Base-by-base conservation (phyloP, 2,329 filamentous ascomycete species). In the Claviceps monticola region DNA sequence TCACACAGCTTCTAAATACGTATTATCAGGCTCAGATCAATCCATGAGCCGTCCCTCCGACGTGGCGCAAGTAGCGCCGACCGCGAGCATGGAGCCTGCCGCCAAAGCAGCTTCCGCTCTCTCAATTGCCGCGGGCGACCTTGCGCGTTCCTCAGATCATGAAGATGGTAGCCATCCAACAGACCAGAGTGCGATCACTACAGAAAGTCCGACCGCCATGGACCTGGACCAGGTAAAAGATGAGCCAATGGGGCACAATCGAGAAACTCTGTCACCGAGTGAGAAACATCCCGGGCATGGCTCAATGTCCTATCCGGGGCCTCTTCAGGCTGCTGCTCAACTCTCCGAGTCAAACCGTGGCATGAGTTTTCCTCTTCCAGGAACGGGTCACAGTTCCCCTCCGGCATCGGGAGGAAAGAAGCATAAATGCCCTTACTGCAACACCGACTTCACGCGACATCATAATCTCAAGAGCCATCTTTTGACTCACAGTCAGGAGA, bases 381-480 rank as follows among this genome's bases (percentile, higher is more conserved):
- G 69, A 1, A 62, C 58, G 34, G 65, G 60, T 57, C 74, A 61
- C 65, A 72, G 57, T 53, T 74, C 61, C 59, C 72, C 88, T 5
- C 83, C 86, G 0, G 83, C 83, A 26, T 68, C 70, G 2, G 60
- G 60, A 16, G 76, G 79, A 50, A 96, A 95, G 71, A 91, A 93
- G 62, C 91, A 98, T 71, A 95, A 93, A 67, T 98, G 93, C 63
- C 91, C 88, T 0, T 95, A 95, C 66, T 98, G 93, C 74, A 82
- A 88, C 41, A 96, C 93, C 5, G 93, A 95, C 62, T 98, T 98
- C 60, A 98, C 93, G 29, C 82, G 93, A 45, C 93, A 97, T 64
- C 93, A 97, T 66, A 97, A 98, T 62, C 78, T 97, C 29, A 98
- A 97, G 71, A 96, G 89, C 59, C 93, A 98, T 70, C 78, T 98